Percentiles rank a stretch among this genome's conserved stretches.
These are phyloP conservation scores for Hypericum androsaemum DNA, from an alignment of 345 rosid genomes.

Conservation along the genomic window DNA sequence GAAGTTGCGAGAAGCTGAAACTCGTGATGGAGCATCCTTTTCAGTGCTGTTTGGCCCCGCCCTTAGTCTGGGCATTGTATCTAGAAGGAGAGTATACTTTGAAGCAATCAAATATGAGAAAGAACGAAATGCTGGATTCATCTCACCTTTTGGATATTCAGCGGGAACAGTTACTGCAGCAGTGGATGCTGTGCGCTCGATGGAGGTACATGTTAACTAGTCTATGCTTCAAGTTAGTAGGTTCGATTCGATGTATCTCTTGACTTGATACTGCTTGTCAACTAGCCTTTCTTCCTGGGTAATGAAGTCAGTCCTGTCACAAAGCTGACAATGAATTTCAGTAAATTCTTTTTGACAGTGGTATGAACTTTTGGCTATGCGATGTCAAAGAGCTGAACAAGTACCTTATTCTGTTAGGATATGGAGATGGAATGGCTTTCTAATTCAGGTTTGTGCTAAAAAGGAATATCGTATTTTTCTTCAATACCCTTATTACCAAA, in stretches of 20 bases:
- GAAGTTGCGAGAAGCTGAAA: conserved; percentile 49
- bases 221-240: background rate
- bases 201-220: conserved; percentile 48
- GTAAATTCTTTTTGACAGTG: conserved; percentile 44
- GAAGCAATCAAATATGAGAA: conserved; percentile 74
- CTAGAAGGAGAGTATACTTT: conserved; percentile 64
- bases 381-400: conserved; percentile 25
- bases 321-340: conserved; percentile 11
- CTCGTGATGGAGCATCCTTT: conserved; percentile 74
- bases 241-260: background rate
- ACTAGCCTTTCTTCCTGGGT: no score
- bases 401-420: conserved; percentile 30
- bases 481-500: no score
- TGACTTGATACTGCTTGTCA: no score
- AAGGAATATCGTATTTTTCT: conserved; percentile 3
- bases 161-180: conserved; percentile 57
- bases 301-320: background rate
- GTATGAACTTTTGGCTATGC: conserved; percentile 64
- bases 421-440: conserved; percentile 82
- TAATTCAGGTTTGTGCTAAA: conserved; percentile 56
- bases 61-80: conserved; percentile 67
- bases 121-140: conserved; percentile 75
- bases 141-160: conserved; percentile 91
- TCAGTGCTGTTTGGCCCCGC: conserved; percentile 58
- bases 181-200: conserved; percentile 56